Evolutionary conservation across 306 rosid species (phyloP).

Genomic region (Rosa rugosa): DNA sequence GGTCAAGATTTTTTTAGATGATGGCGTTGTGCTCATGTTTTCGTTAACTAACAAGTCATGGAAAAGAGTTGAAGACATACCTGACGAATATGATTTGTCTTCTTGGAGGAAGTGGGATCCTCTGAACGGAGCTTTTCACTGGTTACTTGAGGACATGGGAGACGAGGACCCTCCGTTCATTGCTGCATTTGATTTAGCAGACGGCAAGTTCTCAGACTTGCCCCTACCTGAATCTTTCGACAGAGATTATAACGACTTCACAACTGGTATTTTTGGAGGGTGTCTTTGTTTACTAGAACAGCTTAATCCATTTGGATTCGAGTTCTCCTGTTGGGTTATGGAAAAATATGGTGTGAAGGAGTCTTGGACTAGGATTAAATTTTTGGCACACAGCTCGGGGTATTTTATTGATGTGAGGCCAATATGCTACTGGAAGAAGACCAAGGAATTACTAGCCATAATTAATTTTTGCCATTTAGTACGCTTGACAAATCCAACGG

Average conservation of each 20-base stretch:
- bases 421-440: not conserved
- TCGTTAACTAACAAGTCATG: slow-evolving; percentile 2
- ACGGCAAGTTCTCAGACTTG: slow-evolving; percentile 14
- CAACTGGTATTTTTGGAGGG: slow-evolving; percentile 3
- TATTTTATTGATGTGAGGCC: not conserved
- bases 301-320: too few species aligned
- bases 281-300: slow-evolving; percentile 1
- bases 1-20: not conserved
- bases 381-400: too few species aligned
- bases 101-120: not conserved
- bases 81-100: not conserved
- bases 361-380: not conserved
- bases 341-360: not conserved
- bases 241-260: not conserved
- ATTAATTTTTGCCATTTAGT: too few species aligned
- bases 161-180: not conserved
- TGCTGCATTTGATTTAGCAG: slow-evolving; percentile 7
- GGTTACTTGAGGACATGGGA: not conserved
- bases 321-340: not conserved
- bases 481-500: too few species aligned
- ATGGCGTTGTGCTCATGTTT: not conserved
- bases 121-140: slow-evolving; percentile 6
- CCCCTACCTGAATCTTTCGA: slow-evolving; percentile 2
- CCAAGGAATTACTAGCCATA: too few species aligned
- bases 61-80: slow-evolving; percentile 2